These are phyloP conservation scores for Calonectria hawksworthii DNA, from an alignment of 2,329 filamentous ascomycete species.

Conservation along the genomic window DNA sequence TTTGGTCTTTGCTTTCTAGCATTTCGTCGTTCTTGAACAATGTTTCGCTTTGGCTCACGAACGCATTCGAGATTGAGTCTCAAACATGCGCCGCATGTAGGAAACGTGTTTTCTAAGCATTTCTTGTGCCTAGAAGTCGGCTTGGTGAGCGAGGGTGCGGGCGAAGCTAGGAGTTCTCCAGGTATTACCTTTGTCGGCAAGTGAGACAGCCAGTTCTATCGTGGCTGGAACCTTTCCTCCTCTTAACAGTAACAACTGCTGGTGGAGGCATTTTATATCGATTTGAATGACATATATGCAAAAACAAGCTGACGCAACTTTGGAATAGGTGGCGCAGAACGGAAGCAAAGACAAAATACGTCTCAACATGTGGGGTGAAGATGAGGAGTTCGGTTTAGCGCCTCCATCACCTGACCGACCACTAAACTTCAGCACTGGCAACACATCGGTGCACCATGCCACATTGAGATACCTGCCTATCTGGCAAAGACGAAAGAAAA, in stretches of 20 bases:
- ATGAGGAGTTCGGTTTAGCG: not conserved
- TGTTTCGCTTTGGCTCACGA: not conserved
- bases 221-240: slow-evolving; percentile 18
- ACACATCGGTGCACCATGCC: not conserved
- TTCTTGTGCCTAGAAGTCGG: slow-evolving; percentile 14
- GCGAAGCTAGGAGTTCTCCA: too few relatives aligned
- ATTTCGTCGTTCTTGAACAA: not conserved
- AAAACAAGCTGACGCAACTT: not conserved
- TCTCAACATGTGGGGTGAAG: not conserved
- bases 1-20: not conserved
- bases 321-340: not conserved
- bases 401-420: not conserved
- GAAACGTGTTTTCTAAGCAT: slow-evolving; percentile 16
- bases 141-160: not conserved
- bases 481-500: not conserved
- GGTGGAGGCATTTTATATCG: not conserved
- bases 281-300: not conserved
- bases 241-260: not conserved
- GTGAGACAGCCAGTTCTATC: slow-evolving; percentile 22
- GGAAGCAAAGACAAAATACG: not conserved
- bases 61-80: slow-evolving; percentile 20
- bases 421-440: not conserved
- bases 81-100: slow-evolving; percentile 14
- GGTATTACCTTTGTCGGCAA: slow-evolving; percentile 13
- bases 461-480: not conserved